phyloP scores from a whole-genome alignment of 225 moss, liverwort and hornwort genomes.

The Rhytidiadelphus loreus region DNA sequence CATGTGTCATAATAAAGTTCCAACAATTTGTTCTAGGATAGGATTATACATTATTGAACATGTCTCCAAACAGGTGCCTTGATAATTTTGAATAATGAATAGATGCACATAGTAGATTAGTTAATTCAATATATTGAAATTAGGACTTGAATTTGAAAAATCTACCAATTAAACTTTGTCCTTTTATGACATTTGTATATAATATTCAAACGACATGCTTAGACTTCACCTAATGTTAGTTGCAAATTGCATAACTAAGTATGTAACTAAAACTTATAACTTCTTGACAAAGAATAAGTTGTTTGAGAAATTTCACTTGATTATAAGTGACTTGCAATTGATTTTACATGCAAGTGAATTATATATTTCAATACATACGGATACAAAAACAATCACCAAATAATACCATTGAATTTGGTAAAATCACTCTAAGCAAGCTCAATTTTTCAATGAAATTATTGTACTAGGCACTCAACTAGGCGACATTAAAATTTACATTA shows the following conservation, averaged over 20 bases:
- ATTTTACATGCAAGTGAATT: neutral
- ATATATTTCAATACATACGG: rapidly evolving
- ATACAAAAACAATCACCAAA: neutral
- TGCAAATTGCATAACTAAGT: neutral
- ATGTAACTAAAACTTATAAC: neutral
- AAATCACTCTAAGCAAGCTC: no score
- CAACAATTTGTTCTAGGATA: no score
- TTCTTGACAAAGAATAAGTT: neutral
- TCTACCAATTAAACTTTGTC: neutral
- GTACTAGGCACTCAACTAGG: no score
- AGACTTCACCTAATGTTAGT: neutral
- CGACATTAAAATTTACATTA: neutral
- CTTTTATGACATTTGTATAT: neutral
- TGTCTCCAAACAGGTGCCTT: rapidly evolving
- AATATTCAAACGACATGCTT: neutral
- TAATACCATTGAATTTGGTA: no score
- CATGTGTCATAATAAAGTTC: no score
- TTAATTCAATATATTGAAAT: neutral
- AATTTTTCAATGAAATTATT: no score
- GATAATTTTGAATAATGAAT: neutral
- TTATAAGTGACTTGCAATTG: no score
- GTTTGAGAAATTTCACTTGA: neutral
- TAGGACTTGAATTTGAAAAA: neutral
- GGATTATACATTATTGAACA: neutral
- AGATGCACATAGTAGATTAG: neutral